Evolutionary conservation across 2,329 filamentous ascomycete species (phyloP).

Genomic region (Xylaria sp.): DNA sequence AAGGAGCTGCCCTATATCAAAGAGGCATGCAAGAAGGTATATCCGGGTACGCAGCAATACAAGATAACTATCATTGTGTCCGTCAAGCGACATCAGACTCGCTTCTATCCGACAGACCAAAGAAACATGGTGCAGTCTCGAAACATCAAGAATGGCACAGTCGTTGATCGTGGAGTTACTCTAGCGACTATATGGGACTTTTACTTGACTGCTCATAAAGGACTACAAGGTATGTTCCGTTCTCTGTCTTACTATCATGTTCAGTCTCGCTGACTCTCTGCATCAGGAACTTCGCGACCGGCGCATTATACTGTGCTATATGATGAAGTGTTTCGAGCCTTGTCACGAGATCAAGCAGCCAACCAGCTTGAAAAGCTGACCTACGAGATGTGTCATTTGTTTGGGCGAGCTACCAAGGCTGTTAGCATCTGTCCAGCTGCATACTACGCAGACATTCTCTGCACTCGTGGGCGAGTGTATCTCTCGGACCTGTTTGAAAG

Average conservation of each 20-base stretch:
- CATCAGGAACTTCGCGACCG: conserved; percentile 74
- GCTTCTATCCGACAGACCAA: conserved; percentile 78
- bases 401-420: conserved; percentile 86
- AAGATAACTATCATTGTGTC: conserved; percentile 80
- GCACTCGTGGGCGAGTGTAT: conserved; percentile 79
- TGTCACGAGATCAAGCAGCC: conserved; percentile 58
- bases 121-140: conserved; percentile 60
- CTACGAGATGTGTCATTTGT: conserved; percentile 84
- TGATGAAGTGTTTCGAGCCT: conserved; percentile 72
- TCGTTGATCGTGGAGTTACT: conserved; percentile 87
- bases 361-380: conserved; percentile 78
- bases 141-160: conserved; percentile 81
- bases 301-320: conserved; percentile 84
- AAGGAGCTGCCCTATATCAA: conserved; percentile 75
- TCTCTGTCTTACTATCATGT: neutral
- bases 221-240: conserved; percentile 70
- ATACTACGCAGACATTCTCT: conserved; percentile 90
- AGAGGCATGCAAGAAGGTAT: conserved; percentile 70
- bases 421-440: conserved; percentile 89
- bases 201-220: conserved; percentile 83
- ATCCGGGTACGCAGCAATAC: conserved; percentile 65
- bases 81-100: conserved; percentile 88
- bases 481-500: conserved; percentile 70
- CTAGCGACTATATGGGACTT: conserved; percentile 83
- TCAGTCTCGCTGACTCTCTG: conserved; percentile 20